These are phyloP conservation scores for Syncephalis fuscata DNA, from an alignment of 371 early-diverging fungal genomes.

Conservation along the genomic window DNA sequence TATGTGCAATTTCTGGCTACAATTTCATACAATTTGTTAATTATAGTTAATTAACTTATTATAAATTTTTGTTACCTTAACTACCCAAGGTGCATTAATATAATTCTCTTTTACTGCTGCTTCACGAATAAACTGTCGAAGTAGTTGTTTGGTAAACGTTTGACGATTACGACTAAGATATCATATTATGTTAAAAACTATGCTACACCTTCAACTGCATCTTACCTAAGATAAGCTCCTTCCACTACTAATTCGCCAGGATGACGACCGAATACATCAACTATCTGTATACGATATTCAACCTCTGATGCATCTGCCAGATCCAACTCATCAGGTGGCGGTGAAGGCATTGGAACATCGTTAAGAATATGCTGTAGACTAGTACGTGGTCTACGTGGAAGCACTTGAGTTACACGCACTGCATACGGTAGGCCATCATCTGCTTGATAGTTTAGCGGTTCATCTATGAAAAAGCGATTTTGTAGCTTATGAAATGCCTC, in stretches of 20 bases:
- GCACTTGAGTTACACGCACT: no score
- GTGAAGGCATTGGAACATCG: no score
- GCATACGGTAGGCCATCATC: neutral
- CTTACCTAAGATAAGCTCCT: no score
- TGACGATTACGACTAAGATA: neutral
- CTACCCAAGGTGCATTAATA: constrained; percentile 2
- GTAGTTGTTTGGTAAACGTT: constrained; percentile 2
- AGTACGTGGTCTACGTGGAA: no score
- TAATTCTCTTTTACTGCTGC: constrained; percentile 2
- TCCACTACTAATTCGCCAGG: no score
- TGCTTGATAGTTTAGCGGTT: neutral
- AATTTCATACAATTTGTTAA: neutral
- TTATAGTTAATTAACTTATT: neutral
- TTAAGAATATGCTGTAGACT: no score
- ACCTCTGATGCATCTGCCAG: no score
- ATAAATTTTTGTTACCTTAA: neutral
- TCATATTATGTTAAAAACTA: no score
- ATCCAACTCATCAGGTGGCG: no score
- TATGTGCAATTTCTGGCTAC: constrained; percentile 1
- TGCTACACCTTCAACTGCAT: no score
- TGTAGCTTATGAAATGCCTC: constrained; percentile 1
- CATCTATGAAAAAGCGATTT: neutral
- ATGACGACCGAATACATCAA: no score
- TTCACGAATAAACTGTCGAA: constrained; percentile 2
- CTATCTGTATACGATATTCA: no score